Evolutionary conservation across 345 rosid genomes (phyloP).

Genomic region (Punica granatum): DNA sequence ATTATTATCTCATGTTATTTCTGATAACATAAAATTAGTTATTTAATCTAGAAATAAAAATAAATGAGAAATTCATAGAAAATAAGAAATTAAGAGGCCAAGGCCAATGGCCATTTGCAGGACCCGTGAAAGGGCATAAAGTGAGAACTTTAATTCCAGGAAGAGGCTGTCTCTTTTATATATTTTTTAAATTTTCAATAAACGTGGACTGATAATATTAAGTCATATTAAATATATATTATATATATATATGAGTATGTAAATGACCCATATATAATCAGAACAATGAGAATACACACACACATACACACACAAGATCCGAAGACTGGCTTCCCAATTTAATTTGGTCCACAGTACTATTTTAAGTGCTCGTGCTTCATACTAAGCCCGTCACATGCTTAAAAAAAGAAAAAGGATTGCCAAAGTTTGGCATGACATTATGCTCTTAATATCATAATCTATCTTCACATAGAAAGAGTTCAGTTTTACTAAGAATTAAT

Average conservation of each 20-base stretch:
- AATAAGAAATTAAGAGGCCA: too few relatives aligned
- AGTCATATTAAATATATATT: neutral
- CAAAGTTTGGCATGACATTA: neutral
- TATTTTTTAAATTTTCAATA: too few relatives aligned
- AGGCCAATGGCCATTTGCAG: too few relatives aligned
- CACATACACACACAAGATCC: slow-evolving; percentile 4
- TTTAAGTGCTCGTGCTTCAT: too few relatives aligned
- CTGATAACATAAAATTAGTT: neutral
- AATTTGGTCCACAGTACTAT: neutral
- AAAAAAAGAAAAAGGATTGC: neutral
- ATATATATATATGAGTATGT: neutral
- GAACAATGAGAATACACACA: too few relatives aligned
- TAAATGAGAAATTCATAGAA: too few relatives aligned
- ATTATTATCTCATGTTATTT: too few relatives aligned
- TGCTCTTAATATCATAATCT: neutral
- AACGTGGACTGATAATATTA: neutral
- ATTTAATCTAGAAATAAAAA: neutral
- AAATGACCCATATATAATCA: too few relatives aligned
- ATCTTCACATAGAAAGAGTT: neutral
- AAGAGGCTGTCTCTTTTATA: neutral
- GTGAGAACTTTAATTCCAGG: neutral
- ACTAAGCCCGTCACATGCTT: too few relatives aligned
- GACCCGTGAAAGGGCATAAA: neutral
- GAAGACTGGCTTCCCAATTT: neutral
- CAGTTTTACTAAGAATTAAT: neutral